Evolutionary conservation across 1,284 basidiomycete species (phyloP), one percentile per base, ranked within the genome.

Genomic region (Meira miltonrushii): DNA sequence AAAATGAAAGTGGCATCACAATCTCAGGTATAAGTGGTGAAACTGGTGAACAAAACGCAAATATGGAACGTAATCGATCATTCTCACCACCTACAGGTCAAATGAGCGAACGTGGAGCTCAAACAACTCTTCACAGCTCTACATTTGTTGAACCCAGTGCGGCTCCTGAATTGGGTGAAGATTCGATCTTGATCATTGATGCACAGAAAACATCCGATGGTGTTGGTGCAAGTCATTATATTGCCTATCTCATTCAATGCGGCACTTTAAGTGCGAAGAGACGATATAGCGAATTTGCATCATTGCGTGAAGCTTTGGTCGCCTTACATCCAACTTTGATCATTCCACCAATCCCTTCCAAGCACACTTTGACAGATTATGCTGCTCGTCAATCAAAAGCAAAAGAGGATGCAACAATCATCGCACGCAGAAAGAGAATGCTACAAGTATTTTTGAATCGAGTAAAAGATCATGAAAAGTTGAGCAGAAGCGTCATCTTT

Each of bases 231-330:
- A 88, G 90, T 11, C 87, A 88, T 9, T 98, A 95, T 77, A 98
- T 98, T 78, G 87, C 89, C 66, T 98, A 98, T 82, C 86, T 94
- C 61, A 93, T 97, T 72, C 85, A 84, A 58, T 88, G 92, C 51
- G 92, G 92, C 65, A 39, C 54, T 25, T 43, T 38, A n/a, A 88
- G 90, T 72, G 86, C 90, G 5, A 85, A 87, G 49, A 89, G 96
- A 69, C 85, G 95, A 40, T 99, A 98, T 80, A 97, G 94, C 4
- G 92, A 97, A 76, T 99, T 99, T 78, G 91, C 97, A 79, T 91
- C 92, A 21, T 82, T 99, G 48, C 86, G 95, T 56, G 84, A 85
- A 57, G 88, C 85, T 58, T 84, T 99, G 49, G 83, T 87, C 48
- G 89, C 87, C 66, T 83, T 99, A 55, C 96, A 98, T 79, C 95